phyloP scores from a whole-genome alignment of 2,329 filamentous ascomycete genomes.

The Lasiodiplodia hormozganensis region DNA sequence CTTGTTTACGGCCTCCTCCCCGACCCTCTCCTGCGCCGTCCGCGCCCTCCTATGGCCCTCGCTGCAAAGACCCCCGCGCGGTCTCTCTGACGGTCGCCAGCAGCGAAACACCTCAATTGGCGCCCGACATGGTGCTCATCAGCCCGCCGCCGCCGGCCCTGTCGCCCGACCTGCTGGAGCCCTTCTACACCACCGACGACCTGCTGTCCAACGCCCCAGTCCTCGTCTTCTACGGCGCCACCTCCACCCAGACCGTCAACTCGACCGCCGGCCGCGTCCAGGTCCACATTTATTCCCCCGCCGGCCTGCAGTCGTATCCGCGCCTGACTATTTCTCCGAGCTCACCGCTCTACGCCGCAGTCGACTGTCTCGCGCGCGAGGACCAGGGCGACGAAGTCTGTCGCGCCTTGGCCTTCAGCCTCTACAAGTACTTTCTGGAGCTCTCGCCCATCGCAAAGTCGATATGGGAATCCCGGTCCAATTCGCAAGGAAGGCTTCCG shows the following conservation, averaged over 20 bases:
- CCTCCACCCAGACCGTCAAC: slow-evolving; percentile 85
- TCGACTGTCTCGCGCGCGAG: slow-evolving; percentile 87
- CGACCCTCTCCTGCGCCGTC: slow-evolving; percentile 15
- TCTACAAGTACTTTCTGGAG: slow-evolving; percentile 94
- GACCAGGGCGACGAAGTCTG: slow-evolving; percentile 95
- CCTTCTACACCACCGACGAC: slow-evolving; percentile 89
- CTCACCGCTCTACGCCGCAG: slow-evolving; percentile 88
- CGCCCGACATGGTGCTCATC: slow-evolving; percentile 77
- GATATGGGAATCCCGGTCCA: slow-evolving; percentile 65
- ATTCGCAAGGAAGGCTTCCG: slow-evolving; percentile 62
- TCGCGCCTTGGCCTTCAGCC: slow-evolving; percentile 86
- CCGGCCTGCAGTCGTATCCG: slow-evolving; percentile 87
- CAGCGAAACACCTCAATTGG: slow-evolving; percentile 29
- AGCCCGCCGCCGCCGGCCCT: slow-evolving; percentile 77
- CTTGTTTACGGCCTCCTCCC: slow-evolving; percentile 25
- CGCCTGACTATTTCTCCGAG: slow-evolving; percentile 93
- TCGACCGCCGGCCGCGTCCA: slow-evolving; percentile 93
- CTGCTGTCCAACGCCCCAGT: slow-evolving; percentile 81
- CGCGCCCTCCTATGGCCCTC: slow-evolving; percentile 26
- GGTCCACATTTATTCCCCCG: slow-evolving; percentile 87
- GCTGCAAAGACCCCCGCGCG: slow-evolving; percentile 16
- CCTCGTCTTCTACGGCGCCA: slow-evolving; percentile 90
- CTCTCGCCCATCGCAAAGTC: slow-evolving; percentile 78
- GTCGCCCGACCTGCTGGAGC: slow-evolving; percentile 79
- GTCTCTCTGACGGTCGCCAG: slow-evolving; percentile 24